Evolutionary conservation across 1,284 basidiomycete species (phyloP).

Genomic region (Cryptococcus sp.): DNA sequence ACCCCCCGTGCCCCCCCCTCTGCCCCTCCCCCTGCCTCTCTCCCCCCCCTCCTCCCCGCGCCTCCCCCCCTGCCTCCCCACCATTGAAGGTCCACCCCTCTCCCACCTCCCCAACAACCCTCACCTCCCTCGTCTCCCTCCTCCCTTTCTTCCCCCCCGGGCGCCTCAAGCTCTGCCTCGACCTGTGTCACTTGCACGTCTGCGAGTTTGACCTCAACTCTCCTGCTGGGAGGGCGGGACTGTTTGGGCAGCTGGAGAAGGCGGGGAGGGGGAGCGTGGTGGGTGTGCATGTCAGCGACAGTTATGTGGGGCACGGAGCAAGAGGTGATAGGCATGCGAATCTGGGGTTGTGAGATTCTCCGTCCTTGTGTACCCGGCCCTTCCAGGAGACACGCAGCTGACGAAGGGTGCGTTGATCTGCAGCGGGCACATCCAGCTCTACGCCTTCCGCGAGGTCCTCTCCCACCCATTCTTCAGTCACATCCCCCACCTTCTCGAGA

Average conservation of each 20-base stretch:
- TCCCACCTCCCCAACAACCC: conserved; percentile 4
- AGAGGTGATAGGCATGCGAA: conserved; percentile 19
- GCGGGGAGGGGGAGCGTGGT: conserved; percentile 15
- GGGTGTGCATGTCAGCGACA: conserved; percentile 22
- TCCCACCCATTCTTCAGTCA: conserved; percentile 11
- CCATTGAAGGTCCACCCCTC: conserved; percentile 16
- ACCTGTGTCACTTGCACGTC: conserved; percentile 23
- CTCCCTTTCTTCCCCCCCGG: conserved; percentile 4
- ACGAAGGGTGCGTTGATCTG: not conserved
- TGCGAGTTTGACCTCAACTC: conserved; percentile 17
- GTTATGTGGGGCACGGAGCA: conserved; percentile 10
- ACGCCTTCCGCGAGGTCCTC: conserved; percentile 17
- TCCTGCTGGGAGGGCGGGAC: conserved; percentile 2
- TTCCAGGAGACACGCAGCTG: not conserved
- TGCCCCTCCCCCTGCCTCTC: conserved; percentile 2
- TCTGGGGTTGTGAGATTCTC: conserved; percentile 13
- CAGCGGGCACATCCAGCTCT: conserved; percentile 20
- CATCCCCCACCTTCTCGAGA: conserved; percentile 22
- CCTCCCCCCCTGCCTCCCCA: conserved; percentile 1
- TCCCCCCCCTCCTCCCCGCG: not conserved
- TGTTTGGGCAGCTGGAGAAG: conserved; percentile 9
- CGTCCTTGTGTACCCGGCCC: not conserved
- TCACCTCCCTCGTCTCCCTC: conserved; percentile 2
- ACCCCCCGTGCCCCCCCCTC: conserved; percentile 2
- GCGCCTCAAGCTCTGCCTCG: conserved; percentile 21